Base-by-base conservation (phyloP, 2,329 filamentous ascomycete genomes). In the Botrytis elliptica region DNA sequence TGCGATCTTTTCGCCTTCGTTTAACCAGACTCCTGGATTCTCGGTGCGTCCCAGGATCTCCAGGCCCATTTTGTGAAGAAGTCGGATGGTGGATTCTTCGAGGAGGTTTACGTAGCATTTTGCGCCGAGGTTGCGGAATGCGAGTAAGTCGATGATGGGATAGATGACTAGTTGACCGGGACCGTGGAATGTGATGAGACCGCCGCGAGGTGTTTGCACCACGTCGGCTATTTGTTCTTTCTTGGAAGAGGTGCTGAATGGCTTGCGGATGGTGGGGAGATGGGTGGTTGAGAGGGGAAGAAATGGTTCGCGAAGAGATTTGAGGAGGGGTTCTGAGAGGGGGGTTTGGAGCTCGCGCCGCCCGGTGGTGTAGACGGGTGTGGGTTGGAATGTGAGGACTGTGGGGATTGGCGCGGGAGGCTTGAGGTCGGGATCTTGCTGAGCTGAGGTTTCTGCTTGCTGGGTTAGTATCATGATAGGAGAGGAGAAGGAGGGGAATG, bases 161-260 rank as follows among this genome's bases (percentile, higher is more conserved):
- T 97, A 99, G n/a, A 95, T 89, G 52, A 98, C 93, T 67, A 97
- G 84, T 82, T 99, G 96, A 0, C 95, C 95, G 0, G 95, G 96
- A 0, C 95, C 96, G 81, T 99, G 96, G 84, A 97, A 98, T 4
- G 96, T 98, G 0, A 93, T 95, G 77, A 97, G 90, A 0, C 96
- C 96, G 75, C 96, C 96, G 72, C 96, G 90, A n/a, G 83, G 82
- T 20, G 84, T 80, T 14, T 82, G 81, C 5, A 85, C 81, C 73
- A 81, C 69, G 2, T 78, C 74, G 5, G 80, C 77, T 36, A 4
- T 57, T 16, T 69, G 66, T 14, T 42, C 36, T 7, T 57, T 25
- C 5, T 52, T 44, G 38, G 10, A 2, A 29, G 36, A 44, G 38
- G 10, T 33, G 46, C 36, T 18, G n/a, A 42, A 33, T 16, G 65